phyloP scores from a whole-genome alignment of 2,329 filamentous ascomycete genomes.

The Fusarium ramigenum region DNA sequence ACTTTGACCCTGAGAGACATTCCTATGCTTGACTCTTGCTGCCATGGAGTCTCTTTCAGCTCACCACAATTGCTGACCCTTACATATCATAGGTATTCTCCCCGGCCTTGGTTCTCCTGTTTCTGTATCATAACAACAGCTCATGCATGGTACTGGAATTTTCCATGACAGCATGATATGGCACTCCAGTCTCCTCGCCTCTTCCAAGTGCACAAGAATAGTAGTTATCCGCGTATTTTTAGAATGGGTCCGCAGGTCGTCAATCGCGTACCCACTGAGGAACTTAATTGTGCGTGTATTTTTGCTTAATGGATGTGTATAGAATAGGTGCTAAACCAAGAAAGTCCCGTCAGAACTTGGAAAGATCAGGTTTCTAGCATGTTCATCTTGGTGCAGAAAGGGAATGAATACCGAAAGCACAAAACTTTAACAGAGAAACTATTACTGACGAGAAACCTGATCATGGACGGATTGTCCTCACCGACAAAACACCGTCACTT shows the following conservation, averaged over 20 bases:
- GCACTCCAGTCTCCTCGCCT: constrained; percentile 3
- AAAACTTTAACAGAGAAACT: background rate
- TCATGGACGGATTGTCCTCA: constrained; percentile 14
- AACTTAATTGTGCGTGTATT: constrained; percentile 10
- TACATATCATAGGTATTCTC: constrained; percentile 5
- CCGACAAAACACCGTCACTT: constrained; percentile 29
- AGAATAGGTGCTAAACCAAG: background rate
- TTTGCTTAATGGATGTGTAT: constrained; percentile 27
- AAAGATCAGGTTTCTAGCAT: constrained; percentile 18
- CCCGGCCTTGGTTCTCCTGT: background rate
- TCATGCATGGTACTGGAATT: constrained; percentile 17
- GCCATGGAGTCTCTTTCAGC: constrained; percentile 4
- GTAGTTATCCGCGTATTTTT: constrained; percentile 40
- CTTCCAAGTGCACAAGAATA: constrained; percentile 14
- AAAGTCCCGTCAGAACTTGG: constrained; percentile 16
- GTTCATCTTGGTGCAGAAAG: background rate
- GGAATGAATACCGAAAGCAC: background rate
- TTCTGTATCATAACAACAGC: background rate
- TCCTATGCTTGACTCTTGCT: constrained; percentile 27
- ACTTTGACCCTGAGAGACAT: constrained; percentile 28
- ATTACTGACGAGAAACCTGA: background rate
- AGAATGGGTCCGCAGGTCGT: constrained; percentile 35
- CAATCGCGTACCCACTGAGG: constrained; percentile 30
- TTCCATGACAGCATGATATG: constrained; percentile 16
- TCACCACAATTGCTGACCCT: constrained; percentile 9